Percentiles rank a stretch among this genome's conserved stretches.
Conservation (phyloP, 768 basidiomycete species). For the Amanita thiersii region DNA sequence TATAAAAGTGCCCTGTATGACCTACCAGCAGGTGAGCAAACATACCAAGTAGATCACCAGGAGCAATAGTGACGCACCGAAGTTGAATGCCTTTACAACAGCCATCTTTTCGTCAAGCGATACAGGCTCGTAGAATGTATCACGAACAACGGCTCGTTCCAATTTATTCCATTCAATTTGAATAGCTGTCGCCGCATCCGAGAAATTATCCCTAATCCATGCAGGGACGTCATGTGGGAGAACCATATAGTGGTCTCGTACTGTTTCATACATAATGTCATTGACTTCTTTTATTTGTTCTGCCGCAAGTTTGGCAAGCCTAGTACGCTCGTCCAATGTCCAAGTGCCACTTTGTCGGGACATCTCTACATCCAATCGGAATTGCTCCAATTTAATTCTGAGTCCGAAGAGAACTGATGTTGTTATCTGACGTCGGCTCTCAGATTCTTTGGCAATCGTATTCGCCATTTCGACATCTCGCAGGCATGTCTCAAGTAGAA, state of each 20-base stretch:
- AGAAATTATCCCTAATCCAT: constrained; percentile 41
- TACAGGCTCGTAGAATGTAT: constrained; percentile 43
- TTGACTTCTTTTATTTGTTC: constrained; percentile 9
- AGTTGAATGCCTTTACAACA: constrained; percentile 42
- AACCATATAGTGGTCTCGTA: constrained; percentile 11
- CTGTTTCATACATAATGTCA: constrained; percentile 10
- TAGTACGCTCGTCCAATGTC: constrained; percentile 13
- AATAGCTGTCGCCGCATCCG: constrained; percentile 25
- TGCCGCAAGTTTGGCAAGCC: constrained; percentile 15
- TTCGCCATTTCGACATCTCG: constrained; percentile 40
- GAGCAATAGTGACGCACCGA: constrained; percentile 25
- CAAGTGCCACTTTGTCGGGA: constrained; percentile 18
- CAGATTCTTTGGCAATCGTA: constrained; percentile 37
- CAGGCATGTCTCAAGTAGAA: constrained; percentile 37
- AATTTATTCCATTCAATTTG: constrained; percentile 39
- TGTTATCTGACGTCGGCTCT: constrained; percentile 44
- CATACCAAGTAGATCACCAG: not conserved
- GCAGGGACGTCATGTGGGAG: constrained; percentile 19
- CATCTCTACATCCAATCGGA: constrained; percentile 39
- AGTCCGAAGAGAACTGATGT: constrained; percentile 33
- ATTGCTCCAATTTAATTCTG: constrained; percentile 39
- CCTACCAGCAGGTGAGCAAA: constrained; percentile 21
- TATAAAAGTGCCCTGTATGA: constrained; percentile 38
- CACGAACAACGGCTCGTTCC: constrained; percentile 26
- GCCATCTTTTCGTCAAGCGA: constrained; percentile 44